Conservation (phyloP, 768 basidiomycete genomes). For the Termitomyces sp. region DNA sequence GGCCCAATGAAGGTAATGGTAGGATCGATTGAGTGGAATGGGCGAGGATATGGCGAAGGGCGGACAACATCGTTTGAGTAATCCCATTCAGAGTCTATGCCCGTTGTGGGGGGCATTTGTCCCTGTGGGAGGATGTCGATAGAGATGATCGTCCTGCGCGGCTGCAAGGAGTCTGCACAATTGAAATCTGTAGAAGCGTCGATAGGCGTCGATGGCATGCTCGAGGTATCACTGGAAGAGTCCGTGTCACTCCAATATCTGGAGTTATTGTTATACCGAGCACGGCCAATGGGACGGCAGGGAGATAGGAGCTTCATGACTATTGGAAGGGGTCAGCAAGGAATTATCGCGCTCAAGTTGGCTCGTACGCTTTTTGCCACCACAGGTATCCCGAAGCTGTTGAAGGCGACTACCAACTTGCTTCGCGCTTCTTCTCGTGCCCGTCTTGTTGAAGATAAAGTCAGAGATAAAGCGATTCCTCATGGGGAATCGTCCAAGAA, state of each 20-base stretch:
- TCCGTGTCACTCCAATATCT: slow-evolving; percentile 33
- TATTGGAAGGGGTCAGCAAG: slow-evolving; percentile 21
- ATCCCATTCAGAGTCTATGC: slow-evolving; percentile 11
- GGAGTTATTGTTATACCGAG: slow-evolving; percentile 17
- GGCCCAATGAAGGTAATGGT: slow-evolving; percentile 62
- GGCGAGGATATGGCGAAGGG: slow-evolving; percentile 48
- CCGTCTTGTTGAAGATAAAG: slow-evolving; percentile 68
- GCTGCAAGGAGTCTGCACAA: slow-evolving; percentile 16
- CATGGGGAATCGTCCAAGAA: slow-evolving; percentile 75
- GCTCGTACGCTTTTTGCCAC: slow-evolving; percentile 66
- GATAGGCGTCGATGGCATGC: slow-evolving; percentile 38
- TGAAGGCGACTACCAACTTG: slow-evolving; percentile 82
- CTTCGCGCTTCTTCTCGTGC: slow-evolving; percentile 70
- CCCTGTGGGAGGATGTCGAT: slow-evolving; percentile 45
- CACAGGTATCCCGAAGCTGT: slow-evolving; percentile 72
- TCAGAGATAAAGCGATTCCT: slow-evolving; percentile 81
- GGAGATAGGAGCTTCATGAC: slow-evolving; percentile 49
- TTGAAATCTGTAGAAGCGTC: slow-evolving; percentile 33
- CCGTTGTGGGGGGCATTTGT: slow-evolving; percentile 4
- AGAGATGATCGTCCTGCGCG: slow-evolving; percentile 37
- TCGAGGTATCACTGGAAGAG: slow-evolving; percentile 39
- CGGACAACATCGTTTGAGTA: slow-evolving; percentile 25
- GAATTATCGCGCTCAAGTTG: slow-evolving; percentile 6
- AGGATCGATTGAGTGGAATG: slow-evolving; percentile 60
- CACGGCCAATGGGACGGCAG: slow-evolving; percentile 22